Evolutionary conservation across 2,329 filamentous ascomycete genomes (phyloP).

Genomic region (Thelonectria olida): DNA sequence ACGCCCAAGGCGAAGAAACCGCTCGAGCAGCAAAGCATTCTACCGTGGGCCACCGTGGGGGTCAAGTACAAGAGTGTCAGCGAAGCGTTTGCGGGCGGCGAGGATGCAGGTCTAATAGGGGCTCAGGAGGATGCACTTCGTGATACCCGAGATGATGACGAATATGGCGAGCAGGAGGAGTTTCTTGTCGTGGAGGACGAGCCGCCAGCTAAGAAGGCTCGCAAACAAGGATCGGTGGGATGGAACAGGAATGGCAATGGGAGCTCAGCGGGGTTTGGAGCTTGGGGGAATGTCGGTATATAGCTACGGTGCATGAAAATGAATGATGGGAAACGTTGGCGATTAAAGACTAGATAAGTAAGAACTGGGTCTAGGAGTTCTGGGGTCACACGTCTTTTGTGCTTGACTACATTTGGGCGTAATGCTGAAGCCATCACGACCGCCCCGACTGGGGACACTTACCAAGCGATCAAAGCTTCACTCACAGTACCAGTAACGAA

Average conservation of each 20-base stretch:
- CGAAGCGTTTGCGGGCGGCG: constrained; percentile 41
- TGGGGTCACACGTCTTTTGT: no score
- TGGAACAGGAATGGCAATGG: constrained; percentile 8
- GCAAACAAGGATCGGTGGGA: not conserved
- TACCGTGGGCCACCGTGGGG: constrained; percentile 30
- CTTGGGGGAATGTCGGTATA: constrained; percentile 17
- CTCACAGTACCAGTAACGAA: not conserved
- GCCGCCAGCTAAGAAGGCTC: constrained; percentile 23
- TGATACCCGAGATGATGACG: not conserved
- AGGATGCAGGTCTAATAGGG: constrained; percentile 6
- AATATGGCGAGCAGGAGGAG: constrained; percentile 33
- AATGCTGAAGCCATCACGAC: not conserved
- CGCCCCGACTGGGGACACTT: not conserved
- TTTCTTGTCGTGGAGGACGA: constrained; percentile 44
- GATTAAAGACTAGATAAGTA: not conserved
- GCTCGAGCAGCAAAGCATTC: constrained; percentile 35
- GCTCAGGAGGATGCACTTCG: not conserved
- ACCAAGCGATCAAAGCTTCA: not conserved
- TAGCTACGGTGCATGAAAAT: not conserved
- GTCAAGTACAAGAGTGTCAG: constrained; percentile 42
- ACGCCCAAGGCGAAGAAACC: constrained; percentile 12
- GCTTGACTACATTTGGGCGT: not conserved
- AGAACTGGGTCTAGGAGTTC: no score
- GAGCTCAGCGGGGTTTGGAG: constrained; percentile 5
- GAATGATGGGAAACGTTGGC: not conserved